Conservation (phyloP, 2,329 filamentous ascomycete genomes). For the Colletotrichum shisoi region DNA sequence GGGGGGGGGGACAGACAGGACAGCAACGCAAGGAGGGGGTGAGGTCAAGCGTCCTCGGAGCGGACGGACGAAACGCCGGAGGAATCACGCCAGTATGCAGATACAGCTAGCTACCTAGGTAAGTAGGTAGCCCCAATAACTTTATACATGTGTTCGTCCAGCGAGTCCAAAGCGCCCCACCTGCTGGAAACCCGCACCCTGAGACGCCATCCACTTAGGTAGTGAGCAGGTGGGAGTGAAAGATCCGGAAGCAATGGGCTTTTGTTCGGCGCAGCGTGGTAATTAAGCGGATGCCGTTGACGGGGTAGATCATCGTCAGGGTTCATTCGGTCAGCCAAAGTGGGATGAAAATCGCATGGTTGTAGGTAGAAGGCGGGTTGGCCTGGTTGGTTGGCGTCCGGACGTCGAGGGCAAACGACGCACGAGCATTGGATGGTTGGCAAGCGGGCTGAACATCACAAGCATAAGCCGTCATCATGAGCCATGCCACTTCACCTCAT, state of each 20-base stretch:
- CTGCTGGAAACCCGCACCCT: constrained; percentile 23
- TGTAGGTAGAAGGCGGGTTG: not conserved
- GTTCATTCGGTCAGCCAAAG: constrained; percentile 16
- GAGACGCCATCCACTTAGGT: constrained; percentile 5
- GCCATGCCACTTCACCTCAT: constrained; percentile 11
- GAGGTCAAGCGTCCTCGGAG: constrained; percentile 30
- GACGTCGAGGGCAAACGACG: not conserved
- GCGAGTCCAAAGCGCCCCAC: constrained; percentile 5
- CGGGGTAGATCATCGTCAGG: constrained; percentile 19
- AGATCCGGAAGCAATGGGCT: constrained; percentile 1
- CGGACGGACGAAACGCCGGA: constrained; percentile 38
- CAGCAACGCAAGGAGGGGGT: not conserved
- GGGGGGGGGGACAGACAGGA: constrained; percentile 6
- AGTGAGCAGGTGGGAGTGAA: constrained; percentile 9
- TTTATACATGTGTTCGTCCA: constrained; percentile 16
- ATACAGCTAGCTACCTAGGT: not conserved
- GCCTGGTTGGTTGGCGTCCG: not conserved
- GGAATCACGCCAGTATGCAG: constrained; percentile 33
- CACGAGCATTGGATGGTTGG: constrained; percentile 19
- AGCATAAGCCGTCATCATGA: constrained; percentile 32
- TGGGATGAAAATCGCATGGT: constrained; percentile 9
- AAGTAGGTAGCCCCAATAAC: not conserved
- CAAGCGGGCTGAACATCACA: not conserved
- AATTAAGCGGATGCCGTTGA: not conserved
- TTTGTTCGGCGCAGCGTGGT: not conserved